phyloP scores from a whole-genome alignment of 2,329 filamentous ascomycete genomes.

The Cryphonectria nitschkei region DNA sequence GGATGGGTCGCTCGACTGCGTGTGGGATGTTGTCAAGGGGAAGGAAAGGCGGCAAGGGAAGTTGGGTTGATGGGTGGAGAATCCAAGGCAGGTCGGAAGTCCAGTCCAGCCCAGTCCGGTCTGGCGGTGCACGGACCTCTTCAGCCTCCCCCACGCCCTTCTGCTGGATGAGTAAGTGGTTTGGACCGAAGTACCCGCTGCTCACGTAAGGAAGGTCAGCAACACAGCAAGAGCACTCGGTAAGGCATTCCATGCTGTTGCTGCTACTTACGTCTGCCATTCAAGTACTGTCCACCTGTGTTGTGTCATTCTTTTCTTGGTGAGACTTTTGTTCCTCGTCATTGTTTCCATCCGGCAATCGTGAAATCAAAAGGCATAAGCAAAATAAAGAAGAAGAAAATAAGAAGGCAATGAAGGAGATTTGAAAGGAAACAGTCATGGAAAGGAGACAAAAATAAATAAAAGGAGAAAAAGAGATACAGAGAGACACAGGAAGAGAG shows the following conservation, averaged over 20 bases:
- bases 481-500: no score
- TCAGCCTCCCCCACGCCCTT: constrained; percentile 1
- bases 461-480: background rate
- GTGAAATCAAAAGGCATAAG: no score
- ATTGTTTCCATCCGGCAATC: no score
- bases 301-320: background rate
- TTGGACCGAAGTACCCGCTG: background rate
- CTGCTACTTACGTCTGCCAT: no score
- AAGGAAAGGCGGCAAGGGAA: constrained; percentile 21
- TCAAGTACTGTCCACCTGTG: background rate
- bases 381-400: no score
- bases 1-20: constrained; percentile 1
- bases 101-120: constrained; percentile 8
- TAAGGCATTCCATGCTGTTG: background rate
- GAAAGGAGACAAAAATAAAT: background rate
- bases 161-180: background rate
- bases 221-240: no score
- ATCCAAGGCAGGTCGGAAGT: constrained; percentile 7
- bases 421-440: background rate
- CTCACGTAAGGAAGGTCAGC: background rate
- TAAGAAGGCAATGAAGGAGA: no score
- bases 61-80: constrained; percentile 26
- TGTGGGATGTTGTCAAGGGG: constrained; percentile 21
- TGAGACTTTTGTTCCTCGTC: no score
- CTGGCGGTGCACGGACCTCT: constrained; percentile 6